A percentile compares a stretch with the other conserved stretches of the same genome.
Evolutionary conservation across 208 protist genomes (phyloP).

Genomic region (Wallacemonas sp.): DNA sequence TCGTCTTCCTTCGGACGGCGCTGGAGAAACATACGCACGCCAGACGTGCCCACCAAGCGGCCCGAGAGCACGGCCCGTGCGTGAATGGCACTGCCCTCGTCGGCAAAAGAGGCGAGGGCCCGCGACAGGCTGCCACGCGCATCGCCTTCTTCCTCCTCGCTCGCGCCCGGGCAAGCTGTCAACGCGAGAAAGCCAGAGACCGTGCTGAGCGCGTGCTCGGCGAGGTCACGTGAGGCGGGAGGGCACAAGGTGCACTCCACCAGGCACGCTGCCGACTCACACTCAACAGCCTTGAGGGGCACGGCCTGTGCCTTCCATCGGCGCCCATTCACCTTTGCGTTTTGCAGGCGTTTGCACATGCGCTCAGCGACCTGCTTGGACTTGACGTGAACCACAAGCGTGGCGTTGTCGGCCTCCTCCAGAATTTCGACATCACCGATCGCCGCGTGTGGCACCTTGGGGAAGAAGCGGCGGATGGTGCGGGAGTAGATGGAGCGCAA

Average conservation of each 20-base stretch:
- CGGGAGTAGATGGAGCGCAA: conserved; percentile 69
- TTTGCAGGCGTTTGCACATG: conserved; percentile 69
- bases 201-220: conserved; percentile 53
- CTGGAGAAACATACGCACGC: conserved; percentile 80
- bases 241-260: conserved; percentile 68
- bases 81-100: conserved; percentile 82
- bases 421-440: conserved; percentile 42
- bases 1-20: conserved; percentile 19
- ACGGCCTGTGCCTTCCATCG: conserved; percentile 81
- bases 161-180: conserved; percentile 29
- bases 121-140: background rate
- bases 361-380: conserved; percentile 52
- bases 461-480: conserved; percentile 55
- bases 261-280: conserved; percentile 57
- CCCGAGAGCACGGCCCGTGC: conserved; percentile 82
- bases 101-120: conserved; percentile 67
- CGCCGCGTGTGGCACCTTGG: conserved; percentile 24
- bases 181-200: conserved; percentile 74
- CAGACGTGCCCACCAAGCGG: conserved; percentile 67
- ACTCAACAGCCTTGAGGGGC: conserved; percentile 31
- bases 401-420: conserved; percentile 76
- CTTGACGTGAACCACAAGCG: conserved; percentile 61
- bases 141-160: background rate
- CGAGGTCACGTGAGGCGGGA: conserved; percentile 38
- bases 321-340: conserved; percentile 60